phyloP scores from a whole-genome alignment of 1,284 basidiomycete species.

The Leccinum fallax region DNA sequence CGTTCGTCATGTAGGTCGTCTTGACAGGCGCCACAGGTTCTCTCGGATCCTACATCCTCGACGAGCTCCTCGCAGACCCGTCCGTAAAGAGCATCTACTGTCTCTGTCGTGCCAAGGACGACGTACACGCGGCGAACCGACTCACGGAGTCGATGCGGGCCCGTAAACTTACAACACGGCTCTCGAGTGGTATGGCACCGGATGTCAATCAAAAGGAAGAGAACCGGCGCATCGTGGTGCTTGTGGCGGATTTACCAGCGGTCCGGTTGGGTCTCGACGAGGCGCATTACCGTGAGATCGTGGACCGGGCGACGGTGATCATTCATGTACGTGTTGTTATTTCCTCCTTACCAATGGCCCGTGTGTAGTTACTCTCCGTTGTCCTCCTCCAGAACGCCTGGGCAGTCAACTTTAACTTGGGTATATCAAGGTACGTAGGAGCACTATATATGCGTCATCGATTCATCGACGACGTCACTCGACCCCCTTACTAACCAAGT shows the following conservation, averaged over 20 bases:
- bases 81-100: conserved; percentile 50
- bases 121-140: conserved; percentile 40
- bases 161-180: conserved; percentile 27
- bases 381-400: conserved; percentile 42
- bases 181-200: conserved; percentile 1
- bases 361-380: neutral
- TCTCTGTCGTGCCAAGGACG: conserved; percentile 50
- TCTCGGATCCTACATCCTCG: conserved; percentile 55
- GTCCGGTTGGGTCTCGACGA: conserved; percentile 44
- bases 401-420: conserved; percentile 50
- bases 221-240: conserved; percentile 40
- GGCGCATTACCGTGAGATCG: conserved; percentile 41
- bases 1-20: conserved; percentile 31
- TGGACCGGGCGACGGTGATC: conserved; percentile 42
- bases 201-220: neutral
- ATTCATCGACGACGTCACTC: neutral
- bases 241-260: conserved; percentile 46
- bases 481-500: neutral
- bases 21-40: conserved; percentile 66
- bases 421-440: conserved; percentile 44
- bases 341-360: neutral
- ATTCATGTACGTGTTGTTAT: conserved; percentile 41
- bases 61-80: conserved; percentile 42
- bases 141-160: conserved; percentile 39
- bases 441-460: neutral